Evolutionary conservation across 345 rosid species (phyloP), one percentile per base, ranked within the genome.

Genomic region (Linum lewisii): DNA sequence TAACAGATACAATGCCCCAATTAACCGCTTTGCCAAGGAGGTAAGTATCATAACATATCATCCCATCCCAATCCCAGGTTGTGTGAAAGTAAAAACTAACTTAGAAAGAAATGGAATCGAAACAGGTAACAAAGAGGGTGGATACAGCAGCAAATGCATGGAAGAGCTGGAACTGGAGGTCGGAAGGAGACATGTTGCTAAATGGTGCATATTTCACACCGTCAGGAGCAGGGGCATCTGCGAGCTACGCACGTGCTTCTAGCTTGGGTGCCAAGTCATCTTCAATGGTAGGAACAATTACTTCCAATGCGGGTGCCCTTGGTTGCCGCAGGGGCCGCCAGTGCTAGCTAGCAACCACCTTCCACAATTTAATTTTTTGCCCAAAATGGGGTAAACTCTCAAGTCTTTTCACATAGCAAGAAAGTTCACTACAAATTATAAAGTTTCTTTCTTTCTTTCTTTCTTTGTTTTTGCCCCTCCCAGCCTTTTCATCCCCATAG

Each of bases 231-330:
- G 94, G 81, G 61, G 87, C 94, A 25, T 75, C 97, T 3, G 82
- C 83, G 14, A 87, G 85, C 84, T 87, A 87, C 18, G 93, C 94
- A 60, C 70, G 97, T 63, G 97, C 97, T 62, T 87, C 95, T 14
- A 87, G 95, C 70, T 77, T 87, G 75, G 90, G 87, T 68, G 97
- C 95, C 75, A 87, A 87, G 75, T 77, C 97, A 55, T 87, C 95
- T 19, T 62, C 96, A 50, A 74, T 82, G 84, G 91, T 87, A 24
- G 79, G 81, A 62, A 19, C 88, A 59, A 83, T 90, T 50, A 90
- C 97, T 60, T 63, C 87, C n/a, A 67, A 70, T 65, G 87, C 97
- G 2, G 97, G 97, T 61, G 70, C 81, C 64, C 81, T 87, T 13
- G 63, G 76, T 32, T 90, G 97, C 83, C 83, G 78, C 61, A 72